Conservation (phyloP, 805 yeast species). For the Wickerhamiella cacticola region DNA sequence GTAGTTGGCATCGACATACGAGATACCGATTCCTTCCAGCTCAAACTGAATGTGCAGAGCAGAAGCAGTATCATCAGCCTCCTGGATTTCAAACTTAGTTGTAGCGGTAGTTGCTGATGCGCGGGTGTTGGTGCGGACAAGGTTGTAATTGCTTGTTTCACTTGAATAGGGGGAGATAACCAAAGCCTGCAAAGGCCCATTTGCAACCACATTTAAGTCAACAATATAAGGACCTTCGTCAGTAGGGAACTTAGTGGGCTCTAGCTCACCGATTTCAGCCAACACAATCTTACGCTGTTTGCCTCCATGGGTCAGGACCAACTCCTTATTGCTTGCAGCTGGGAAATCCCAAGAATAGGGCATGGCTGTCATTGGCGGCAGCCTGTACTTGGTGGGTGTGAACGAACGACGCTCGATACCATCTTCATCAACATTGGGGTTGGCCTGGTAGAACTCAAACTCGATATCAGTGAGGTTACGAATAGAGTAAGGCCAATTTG, state of each 20-base stretch:
- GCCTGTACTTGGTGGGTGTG: slow-evolving; percentile 64
- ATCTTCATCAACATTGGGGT: slow-evolving; percentile 55
- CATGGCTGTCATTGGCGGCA: slow-evolving; percentile 89
- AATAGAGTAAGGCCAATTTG: slow-evolving; percentile 82
- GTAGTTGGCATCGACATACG: slow-evolving; percentile 56
- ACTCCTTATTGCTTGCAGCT: slow-evolving; percentile 71
- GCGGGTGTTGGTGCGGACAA: not conserved
- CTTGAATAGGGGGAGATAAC: slow-evolving; percentile 76
- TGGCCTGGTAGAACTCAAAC: slow-evolving; percentile 73
- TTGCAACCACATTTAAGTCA: slow-evolving; percentile 86
- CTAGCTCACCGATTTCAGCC: slow-evolving; percentile 84
- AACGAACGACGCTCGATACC: slow-evolving; percentile 51
- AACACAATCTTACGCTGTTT: slow-evolving; percentile 54
- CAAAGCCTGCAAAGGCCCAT: slow-evolving; percentile 86
- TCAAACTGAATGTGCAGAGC: slow-evolving; percentile 41
- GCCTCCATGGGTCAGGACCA: slow-evolving; percentile 59
- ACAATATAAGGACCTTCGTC: slow-evolving; percentile 37
- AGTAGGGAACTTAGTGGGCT: slow-evolving; percentile 68
- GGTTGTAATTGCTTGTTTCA: slow-evolving; percentile 50
- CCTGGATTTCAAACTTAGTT: slow-evolving; percentile 12
- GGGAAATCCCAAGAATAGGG: slow-evolving; percentile 98
- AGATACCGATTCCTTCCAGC: slow-evolving; percentile 73
- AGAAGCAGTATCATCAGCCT: slow-evolving; percentile 16
- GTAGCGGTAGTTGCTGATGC: not conserved
- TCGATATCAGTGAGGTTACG: slow-evolving; percentile 83